Evolutionary conservation across 148 eudicot species (phyloP), one percentile per base, ranked within the genome.

Genomic region (Dysphania ambrosioides): DNA sequence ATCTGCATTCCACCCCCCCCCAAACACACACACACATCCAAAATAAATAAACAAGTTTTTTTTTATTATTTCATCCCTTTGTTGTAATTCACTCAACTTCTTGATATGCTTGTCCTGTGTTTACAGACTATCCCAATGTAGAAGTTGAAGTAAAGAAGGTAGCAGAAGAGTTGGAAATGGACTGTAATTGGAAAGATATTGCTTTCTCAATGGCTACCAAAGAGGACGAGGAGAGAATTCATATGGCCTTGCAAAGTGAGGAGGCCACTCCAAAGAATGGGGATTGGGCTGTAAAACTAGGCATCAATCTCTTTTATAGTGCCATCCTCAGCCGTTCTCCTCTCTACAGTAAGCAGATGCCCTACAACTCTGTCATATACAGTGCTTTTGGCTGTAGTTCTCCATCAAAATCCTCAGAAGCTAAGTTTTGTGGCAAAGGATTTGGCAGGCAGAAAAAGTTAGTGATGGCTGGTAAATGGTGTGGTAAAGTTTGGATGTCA

Each of bases 401-500:
- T 66, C 76, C 86, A 15, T 77, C 81, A 38, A 77, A 82, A 42
- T 79, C 69, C 35, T 75, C 79, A 32, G 72, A 78, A 44, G 66
- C 79, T 32, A 73, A 79, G 31, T 66, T 78, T 40, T 40, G 36
- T 53, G 85, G 81, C 44, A 85, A 68, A 80, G 79, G 88, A 16
- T 70, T 77, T 61, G 85, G 89, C 30, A 86, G 84, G 80, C 98
- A 88, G 83, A 92, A 80, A 74, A 91, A 88, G 72, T 75, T 87
- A 34, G 82, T 88, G 24, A 84, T 90, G 78, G 98, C 93, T 24
- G 98, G 98, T 57, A 91, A 87, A 83, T 94, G 98, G 98, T 94
- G 98, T 49, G 98, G 98, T 63, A 94, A 85, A 90, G 97, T 92
- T 40, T 94, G 98, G 98, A 94, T 90, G 97, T 88, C 98, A 0